Percentiles rank a stretch among this genome's conserved stretches.
phyloP scores from a whole-genome alignment of 768 basidiomycete species.

The Sporobolomyces roseus region DNA sequence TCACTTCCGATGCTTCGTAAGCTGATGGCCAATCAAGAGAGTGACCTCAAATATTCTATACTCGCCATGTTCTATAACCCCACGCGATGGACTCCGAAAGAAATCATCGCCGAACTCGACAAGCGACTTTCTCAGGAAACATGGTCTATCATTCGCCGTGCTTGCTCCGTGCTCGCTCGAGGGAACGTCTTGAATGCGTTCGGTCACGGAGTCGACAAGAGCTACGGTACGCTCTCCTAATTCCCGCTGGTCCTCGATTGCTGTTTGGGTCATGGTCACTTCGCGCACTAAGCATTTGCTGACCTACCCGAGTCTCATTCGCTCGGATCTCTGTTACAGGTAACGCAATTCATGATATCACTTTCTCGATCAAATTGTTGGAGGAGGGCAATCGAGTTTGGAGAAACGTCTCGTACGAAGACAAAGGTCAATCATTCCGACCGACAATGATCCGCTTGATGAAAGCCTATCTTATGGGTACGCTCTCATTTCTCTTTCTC shows the following conservation, averaged over 20 bases:
- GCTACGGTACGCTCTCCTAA: not conserved
- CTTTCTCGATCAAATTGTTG: not conserved
- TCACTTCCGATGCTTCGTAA: not conserved
- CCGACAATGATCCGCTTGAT: not conserved
- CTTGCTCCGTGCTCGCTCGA: not conserved
- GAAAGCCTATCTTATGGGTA: not conserved
- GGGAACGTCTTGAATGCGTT: not conserved
- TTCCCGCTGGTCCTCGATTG: too few relatives aligned
- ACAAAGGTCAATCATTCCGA: not conserved
- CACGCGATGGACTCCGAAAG: not conserved
- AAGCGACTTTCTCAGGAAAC: not conserved
- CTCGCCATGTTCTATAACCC: not conserved
- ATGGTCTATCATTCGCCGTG: not conserved
- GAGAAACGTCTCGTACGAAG: not conserved
- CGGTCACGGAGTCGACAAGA: not conserved
- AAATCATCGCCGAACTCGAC: not conserved
- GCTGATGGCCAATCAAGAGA: not conserved
- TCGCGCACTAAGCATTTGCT: too few relatives aligned
- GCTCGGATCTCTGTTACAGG: too few relatives aligned
- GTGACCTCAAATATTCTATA: not conserved
- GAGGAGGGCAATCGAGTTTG: not conserved
- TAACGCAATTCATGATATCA: too few relatives aligned
- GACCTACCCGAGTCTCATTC: too few relatives aligned
- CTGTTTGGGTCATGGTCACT: too few relatives aligned
- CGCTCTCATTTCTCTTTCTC: not conserved